A percentile compares a stretch with the other conserved stretches of the same genome.
Conservation (phyloP, 1,139 yeast species). For the Kurtzmaniella natalensis region DNA sequence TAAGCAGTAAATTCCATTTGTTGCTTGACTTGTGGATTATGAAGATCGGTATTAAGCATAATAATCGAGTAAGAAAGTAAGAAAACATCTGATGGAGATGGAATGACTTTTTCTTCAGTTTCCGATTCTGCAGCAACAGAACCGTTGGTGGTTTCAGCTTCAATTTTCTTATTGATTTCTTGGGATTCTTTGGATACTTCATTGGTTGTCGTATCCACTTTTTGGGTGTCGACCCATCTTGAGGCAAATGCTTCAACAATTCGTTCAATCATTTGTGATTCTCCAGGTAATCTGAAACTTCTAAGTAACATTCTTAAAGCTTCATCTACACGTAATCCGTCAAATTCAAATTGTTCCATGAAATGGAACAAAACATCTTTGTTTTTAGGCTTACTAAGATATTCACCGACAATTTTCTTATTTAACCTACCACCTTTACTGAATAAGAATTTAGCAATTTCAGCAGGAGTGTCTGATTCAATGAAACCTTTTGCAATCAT, state of each 20-base stretch:
- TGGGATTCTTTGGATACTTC: constrained; percentile 11
- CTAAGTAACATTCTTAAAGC: constrained; percentile 80
- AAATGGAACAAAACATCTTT: constrained; percentile 58
- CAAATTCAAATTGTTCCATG: constrained; percentile 69
- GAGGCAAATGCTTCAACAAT: constrained; percentile 84
- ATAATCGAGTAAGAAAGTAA: constrained; percentile 71
- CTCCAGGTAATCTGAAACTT: constrained; percentile 92
- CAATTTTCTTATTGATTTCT: constrained; percentile 11
- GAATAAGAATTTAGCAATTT: constrained; percentile 72
- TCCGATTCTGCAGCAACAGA: constrained; percentile 15
- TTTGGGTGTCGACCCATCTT: constrained; percentile 64
- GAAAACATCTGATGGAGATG: constrained; percentile 71
- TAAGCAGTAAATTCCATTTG: constrained; percentile 89
- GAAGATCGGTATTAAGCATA: constrained; percentile 74
- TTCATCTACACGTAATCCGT: constrained; percentile 81
- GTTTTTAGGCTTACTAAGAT: constrained; percentile 73
- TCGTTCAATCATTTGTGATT: constrained; percentile 92
- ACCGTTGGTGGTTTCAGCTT: constrained; percentile 11
- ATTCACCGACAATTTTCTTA: constrained; percentile 84
- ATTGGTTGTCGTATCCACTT: constrained; percentile 10
- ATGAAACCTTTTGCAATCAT: constrained; percentile 65
- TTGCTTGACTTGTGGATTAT: constrained; percentile 72
- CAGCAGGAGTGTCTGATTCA: constrained; percentile 47
- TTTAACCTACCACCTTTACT: constrained; percentile 78
- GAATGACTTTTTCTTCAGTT: constrained; percentile 44